Evolutionary conservation across 768 basidiomycete species (phyloP).

Genomic region (Clavaria fumosa): DNA sequence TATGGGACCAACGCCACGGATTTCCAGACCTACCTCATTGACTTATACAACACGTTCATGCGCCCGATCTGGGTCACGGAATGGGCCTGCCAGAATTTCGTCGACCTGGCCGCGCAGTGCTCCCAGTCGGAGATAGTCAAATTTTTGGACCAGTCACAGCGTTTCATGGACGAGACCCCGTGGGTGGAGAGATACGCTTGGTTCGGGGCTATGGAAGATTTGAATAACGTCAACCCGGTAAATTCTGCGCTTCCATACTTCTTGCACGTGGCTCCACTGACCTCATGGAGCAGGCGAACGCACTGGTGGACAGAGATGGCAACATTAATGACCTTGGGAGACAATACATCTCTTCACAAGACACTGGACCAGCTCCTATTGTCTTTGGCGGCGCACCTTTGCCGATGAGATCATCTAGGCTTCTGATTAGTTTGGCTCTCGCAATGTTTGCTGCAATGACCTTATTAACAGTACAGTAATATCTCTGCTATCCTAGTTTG

Average conservation of each 20-base stretch:
- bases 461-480: no score
- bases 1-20: conserved; percentile 39
- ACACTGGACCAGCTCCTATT: no score
- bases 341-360: conserved; percentile 40
- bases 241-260: conserved; percentile 2
- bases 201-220: conserved; percentile 41
- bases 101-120: conserved; percentile 26
- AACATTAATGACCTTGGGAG: conserved; percentile 30
- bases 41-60: conserved; percentile 29
- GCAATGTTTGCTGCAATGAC: no score
- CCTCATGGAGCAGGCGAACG: conserved; percentile 21
- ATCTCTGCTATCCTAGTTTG: no score
- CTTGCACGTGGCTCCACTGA: neutral
- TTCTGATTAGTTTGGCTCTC: no score
- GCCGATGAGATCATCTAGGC: no score
- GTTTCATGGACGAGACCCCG: conserved; percentile 34
- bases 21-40: conserved; percentile 36
- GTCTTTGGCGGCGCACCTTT: no score
- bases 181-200: conserved; percentile 48
- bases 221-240: conserved; percentile 34
- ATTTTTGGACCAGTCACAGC: conserved; percentile 37
- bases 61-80: conserved; percentile 49
- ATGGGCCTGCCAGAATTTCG: conserved; percentile 38
- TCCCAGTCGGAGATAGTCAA: conserved; percentile 25
- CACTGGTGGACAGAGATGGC: conserved; percentile 27